Conservation (phyloP, 2,329 filamentous ascomycete genomes). For the Dactylonectria estremocensis region DNA sequence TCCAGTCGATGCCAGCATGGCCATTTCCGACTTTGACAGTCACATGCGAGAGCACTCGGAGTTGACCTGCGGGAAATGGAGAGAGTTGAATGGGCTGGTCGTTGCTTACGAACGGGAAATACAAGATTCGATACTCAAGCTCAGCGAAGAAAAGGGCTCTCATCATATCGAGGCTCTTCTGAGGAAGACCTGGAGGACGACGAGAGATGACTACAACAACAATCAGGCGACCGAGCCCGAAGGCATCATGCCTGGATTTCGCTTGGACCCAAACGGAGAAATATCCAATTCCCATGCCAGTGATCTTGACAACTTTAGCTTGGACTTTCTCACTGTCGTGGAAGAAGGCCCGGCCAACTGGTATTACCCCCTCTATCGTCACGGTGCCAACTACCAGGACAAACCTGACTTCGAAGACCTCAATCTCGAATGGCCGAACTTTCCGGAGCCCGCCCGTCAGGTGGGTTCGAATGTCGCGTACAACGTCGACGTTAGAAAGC, state of each 20-base stretch:
- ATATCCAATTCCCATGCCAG: conserved; percentile 32
- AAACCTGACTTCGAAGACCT: too few species aligned
- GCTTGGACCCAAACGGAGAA: conserved; percentile 26
- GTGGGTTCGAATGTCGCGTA: neutral
- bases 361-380: conserved; percentile 37
- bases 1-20: neutral
- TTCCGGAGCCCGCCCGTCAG: neutral
- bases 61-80: neutral
- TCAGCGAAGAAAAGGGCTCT: conserved; percentile 14
- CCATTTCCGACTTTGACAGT: neutral
- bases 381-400: conserved; percentile 39
- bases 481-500: conserved; percentile 30
- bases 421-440: neutral
- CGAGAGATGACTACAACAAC: conserved; percentile 32
- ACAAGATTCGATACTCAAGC: conserved; percentile 27
- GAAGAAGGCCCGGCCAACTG: too few species aligned
- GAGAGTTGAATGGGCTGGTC: conserved; percentile 20
- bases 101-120: conserved; percentile 29
- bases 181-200: conserved; percentile 23
- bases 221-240: conserved; percentile 1
- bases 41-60: neutral
- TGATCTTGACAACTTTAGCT: conserved; percentile 38
- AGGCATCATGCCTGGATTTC: conserved; percentile 31
- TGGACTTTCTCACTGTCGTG: conserved; percentile 37
- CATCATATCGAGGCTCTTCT: conserved; percentile 24